Evolutionary conservation across 1,139 yeast species (phyloP).

Genomic region (Kodamaea alishanica): DNA sequence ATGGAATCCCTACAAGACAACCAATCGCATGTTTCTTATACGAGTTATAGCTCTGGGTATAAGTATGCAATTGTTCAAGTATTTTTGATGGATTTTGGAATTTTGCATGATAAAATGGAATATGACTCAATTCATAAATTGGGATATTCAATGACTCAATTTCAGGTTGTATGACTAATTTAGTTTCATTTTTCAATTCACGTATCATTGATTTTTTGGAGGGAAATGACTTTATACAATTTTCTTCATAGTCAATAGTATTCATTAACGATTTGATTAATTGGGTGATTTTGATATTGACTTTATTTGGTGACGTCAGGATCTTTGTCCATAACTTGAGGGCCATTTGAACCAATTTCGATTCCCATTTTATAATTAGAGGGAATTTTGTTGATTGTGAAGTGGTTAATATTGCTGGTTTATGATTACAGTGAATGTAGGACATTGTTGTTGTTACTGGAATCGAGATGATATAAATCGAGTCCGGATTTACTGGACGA

Average conservation of each 20-base stretch:
- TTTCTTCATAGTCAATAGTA: conserved; percentile 52
- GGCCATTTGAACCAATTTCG: conserved; percentile 36
- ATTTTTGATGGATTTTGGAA: conserved; percentile 33
- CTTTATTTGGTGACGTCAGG: conserved; percentile 30
- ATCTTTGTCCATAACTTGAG: conserved; percentile 46
- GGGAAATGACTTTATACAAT: conserved; percentile 50
- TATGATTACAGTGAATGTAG: conserved; percentile 59
- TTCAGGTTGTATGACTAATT: conserved; percentile 27
- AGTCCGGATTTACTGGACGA: no score
- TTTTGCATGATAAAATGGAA: conserved; percentile 42
- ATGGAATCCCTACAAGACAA: conserved; percentile 65
- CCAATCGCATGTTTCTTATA: conserved; percentile 35
- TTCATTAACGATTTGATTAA: conserved; percentile 35
- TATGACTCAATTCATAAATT: conserved; percentile 34
- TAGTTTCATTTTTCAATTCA: conserved; percentile 28
- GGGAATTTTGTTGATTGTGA: conserved; percentile 31
- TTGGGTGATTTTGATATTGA: conserved; percentile 40
- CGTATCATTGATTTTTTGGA: conserved; percentile 47
- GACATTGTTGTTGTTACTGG: conserved; percentile 59
- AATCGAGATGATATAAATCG: conserved; percentile 51
- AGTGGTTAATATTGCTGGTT: conserved; percentile 28
- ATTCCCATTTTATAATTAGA: conserved; percentile 35
- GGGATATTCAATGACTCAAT: conserved; percentile 28
- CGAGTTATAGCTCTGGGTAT: conserved; percentile 23
- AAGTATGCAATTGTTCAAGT: conserved; percentile 29